Evolutionary conservation across 2,329 filamentous ascomycete genomes (phyloP).

Genomic region (Helicocarpus griseus): DNA sequence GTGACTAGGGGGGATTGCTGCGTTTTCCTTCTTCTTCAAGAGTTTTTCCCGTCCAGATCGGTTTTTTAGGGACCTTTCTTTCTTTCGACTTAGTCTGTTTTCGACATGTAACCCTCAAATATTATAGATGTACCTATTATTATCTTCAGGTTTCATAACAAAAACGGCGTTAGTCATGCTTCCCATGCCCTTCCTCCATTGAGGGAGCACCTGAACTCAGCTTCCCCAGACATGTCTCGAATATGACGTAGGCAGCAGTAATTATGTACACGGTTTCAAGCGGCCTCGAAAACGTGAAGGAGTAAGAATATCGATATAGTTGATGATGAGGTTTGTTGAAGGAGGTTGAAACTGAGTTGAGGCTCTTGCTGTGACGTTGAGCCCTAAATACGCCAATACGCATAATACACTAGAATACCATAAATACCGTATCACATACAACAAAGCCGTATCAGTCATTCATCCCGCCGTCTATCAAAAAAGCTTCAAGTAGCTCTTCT

Average conservation of each 20-base stretch:
- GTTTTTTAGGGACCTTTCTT: neutral
- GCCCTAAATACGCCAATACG: neutral
- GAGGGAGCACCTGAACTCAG: too few relatives aligned
- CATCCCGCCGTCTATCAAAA: neutral
- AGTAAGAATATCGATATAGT: neutral
- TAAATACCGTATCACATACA: neutral
- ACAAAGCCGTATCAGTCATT: neutral
- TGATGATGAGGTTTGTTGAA: neutral
- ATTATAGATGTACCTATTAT: neutral
- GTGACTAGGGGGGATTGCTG: neutral
- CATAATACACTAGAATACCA: neutral
- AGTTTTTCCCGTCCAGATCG: neutral
- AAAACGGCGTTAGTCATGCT: too few relatives aligned
- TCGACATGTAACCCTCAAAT: neutral
- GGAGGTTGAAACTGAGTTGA: neutral
- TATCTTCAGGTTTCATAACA: neutral
- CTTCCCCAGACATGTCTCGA: too few relatives aligned
- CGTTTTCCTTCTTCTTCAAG: neutral
- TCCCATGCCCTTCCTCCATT: too few relatives aligned
- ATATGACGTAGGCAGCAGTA: too few relatives aligned
- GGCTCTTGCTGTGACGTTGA: neutral
- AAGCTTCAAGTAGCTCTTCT: conserved; percentile 1
- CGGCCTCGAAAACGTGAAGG: neutral
- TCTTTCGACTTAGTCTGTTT: too few relatives aligned
- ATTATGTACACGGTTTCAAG: too few relatives aligned